These are phyloP conservation scores for Leptoxyphium fumago DNA, from an alignment of 2,329 filamentous ascomycete species.

Conservation along the genomic window DNA sequence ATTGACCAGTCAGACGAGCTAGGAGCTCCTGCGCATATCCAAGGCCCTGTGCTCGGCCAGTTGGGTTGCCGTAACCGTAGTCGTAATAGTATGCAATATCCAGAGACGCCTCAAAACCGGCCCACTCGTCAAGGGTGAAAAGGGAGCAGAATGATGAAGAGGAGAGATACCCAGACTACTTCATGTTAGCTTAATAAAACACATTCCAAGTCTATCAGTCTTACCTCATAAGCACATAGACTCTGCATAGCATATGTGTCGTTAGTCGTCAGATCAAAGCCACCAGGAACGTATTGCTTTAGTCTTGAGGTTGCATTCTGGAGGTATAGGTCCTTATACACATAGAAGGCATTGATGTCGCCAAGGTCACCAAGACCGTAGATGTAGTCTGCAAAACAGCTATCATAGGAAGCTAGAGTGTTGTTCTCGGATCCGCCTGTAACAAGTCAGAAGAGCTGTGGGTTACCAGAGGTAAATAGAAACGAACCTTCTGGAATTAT, in stretches of 20 bases:
- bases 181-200: neutral
- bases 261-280: slow-evolving; percentile 34
- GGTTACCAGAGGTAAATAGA: neutral
- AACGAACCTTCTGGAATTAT: slow-evolving; percentile 30
- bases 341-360: slow-evolving; percentile 26
- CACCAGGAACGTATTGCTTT: slow-evolving; percentile 30
- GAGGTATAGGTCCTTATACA: slow-evolving; percentile 34
- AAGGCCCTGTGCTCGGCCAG: slow-evolving; percentile 37
- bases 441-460: neutral
- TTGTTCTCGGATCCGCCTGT: slow-evolving; percentile 34
- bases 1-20: slow-evolving; percentile 32
- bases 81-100: slow-evolving; percentile 37
- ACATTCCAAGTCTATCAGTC: neutral
- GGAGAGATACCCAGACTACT: slow-evolving; percentile 29
- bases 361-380: slow-evolving; percentile 25
- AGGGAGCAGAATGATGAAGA: slow-evolving; percentile 37
- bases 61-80: slow-evolving; percentile 33
- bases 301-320: slow-evolving; percentile 31
- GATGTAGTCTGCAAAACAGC: slow-evolving; percentile 29
- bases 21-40: slow-evolving; percentile 39
- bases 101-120: slow-evolving; percentile 37
- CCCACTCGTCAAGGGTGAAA: slow-evolving; percentile 42
- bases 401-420: slow-evolving; percentile 37
- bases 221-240: slow-evolving; percentile 38
- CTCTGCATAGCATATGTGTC: slow-evolving; percentile 36